These are phyloP conservation scores for Magnolia kwangsiensis DNA, from an alignment of 164 flowering plant genomes.

Conservation along the genomic window DNA sequence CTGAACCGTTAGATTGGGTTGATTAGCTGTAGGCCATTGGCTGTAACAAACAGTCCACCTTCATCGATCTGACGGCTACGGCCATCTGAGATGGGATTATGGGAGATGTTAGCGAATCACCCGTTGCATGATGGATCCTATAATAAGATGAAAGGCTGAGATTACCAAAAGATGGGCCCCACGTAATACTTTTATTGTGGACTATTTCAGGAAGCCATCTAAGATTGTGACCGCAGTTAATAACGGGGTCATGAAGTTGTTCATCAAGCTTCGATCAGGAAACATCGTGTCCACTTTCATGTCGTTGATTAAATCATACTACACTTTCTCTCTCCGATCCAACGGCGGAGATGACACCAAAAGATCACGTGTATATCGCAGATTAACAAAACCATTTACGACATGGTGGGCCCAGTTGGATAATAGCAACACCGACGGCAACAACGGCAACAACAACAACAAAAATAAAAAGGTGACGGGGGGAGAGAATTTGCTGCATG, in stretches of 20 bases:
- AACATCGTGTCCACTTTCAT: conserved; percentile 17
- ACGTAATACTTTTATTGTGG: too few relatives aligned
- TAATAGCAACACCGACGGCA: background rate
- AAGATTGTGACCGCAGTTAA: conserved; percentile 8
- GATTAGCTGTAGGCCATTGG: too few relatives aligned
- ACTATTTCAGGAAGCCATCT: conserved; percentile 3
- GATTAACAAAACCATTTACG: conserved; percentile 4
- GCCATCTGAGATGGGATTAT: background rate
- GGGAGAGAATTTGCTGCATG: conserved; percentile 25
- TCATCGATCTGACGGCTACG: too few relatives aligned
- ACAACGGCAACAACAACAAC: background rate
- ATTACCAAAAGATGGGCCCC: too few relatives aligned
- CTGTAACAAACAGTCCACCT: too few relatives aligned
- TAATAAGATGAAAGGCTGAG: too few relatives aligned
- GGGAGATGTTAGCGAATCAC: too few relatives aligned
- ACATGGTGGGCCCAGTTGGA: conserved; percentile 1
- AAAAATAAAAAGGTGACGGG: background rate
- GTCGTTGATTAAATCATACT: conserved; percentile 8
- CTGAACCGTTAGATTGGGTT: too few relatives aligned
- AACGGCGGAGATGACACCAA: background rate
- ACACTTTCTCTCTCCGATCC: background rate
- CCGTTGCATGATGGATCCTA: background rate
- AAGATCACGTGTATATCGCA: background rate
- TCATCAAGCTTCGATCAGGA: conserved; percentile 27
- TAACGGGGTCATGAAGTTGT: conserved; percentile 23